These are phyloP conservation scores for Glonium stellatum DNA, from an alignment of 495 filamentous ascomycete genomes.

Conservation along the genomic window DNA sequence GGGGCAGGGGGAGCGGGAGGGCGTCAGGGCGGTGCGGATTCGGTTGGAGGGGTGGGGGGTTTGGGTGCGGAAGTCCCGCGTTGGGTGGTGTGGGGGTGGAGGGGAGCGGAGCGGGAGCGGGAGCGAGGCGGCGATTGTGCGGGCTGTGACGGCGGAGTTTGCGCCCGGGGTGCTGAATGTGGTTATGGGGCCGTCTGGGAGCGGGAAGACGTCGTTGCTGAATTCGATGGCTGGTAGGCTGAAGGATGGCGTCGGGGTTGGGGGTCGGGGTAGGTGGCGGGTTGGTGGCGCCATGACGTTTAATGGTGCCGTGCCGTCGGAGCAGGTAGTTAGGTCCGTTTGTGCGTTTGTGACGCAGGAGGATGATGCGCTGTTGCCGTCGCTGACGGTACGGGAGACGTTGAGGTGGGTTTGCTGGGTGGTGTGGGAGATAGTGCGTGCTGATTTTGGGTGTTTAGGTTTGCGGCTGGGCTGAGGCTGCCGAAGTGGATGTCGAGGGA, in stretches of 20 bases:
- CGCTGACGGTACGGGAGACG: conserved; percentile 68
- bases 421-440: neutral
- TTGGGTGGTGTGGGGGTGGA: too few species aligned
- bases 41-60: conserved; percentile 55
- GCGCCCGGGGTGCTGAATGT: conserved; percentile 59
- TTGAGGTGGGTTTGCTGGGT: conserved; percentile 33
- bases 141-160: conserved; percentile 56
- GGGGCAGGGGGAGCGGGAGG: too few species aligned
- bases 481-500: conserved; percentile 57
- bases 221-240: conserved; percentile 62
- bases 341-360: conserved; percentile 72
- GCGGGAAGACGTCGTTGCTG: conserved; percentile 64
- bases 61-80: too few species aligned
- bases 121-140: conserved; percentile 51
- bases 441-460: conserved; percentile 23
- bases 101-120: conserved; percentile 40
- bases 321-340: conserved; percentile 57
- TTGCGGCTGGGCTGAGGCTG: conserved; percentile 60
- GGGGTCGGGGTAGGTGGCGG: too few species aligned
- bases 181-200: conserved; percentile 72
- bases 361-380: conserved; percentile 65
- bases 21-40: conserved; percentile 54
- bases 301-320: conserved; percentile 58
- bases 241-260: conserved; percentile 47
- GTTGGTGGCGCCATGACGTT: conserved; percentile 55